A percentile compares a stretch with the other conserved stretches of the same genome.
phyloP scores from a whole-genome alignment of 2,329 filamentous ascomycete genomes.

The Xylariaceae sp. region DNA sequence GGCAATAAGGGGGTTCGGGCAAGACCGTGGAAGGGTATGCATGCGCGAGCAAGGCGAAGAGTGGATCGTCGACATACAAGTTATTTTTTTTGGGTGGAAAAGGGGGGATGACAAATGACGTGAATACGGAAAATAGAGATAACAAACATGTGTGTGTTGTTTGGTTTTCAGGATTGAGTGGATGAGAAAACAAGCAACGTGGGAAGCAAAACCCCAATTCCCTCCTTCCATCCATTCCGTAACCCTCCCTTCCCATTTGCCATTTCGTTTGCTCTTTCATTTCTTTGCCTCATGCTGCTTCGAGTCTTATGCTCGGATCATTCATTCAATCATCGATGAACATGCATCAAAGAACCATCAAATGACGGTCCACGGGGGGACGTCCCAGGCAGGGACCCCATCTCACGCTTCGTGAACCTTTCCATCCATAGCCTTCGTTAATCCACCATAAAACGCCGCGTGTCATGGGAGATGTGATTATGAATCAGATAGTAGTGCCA shows the following conservation, averaged over 20 bases:
- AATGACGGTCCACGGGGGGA: neutral
- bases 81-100: neutral
- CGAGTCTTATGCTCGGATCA: constrained; percentile 5
- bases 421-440: constrained; percentile 7
- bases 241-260: constrained; percentile 7
- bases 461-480: constrained; percentile 13
- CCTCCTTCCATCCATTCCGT: constrained; percentile 6
- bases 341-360: constrained; percentile 2
- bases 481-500: constrained; percentile 10
- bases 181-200: neutral
- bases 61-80: constrained; percentile 5
- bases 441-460: constrained; percentile 15
- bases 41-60: constrained; percentile 1
- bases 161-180: neutral
- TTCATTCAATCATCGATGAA: constrained; percentile 10
- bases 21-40: neutral
- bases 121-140: constrained; percentile 1
- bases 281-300: constrained; percentile 8
- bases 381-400: neutral
- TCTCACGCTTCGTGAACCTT: constrained; percentile 4
- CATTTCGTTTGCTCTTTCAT: constrained; percentile 12
- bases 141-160: constrained; percentile 1
- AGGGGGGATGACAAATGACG: neutral
- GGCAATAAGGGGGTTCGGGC: too few species aligned
- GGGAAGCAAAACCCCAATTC: constrained; percentile 1